These are phyloP conservation scores for Aquilaria sinensis DNA, from an alignment of 345 rosid species.

Conservation along the genomic window DNA sequence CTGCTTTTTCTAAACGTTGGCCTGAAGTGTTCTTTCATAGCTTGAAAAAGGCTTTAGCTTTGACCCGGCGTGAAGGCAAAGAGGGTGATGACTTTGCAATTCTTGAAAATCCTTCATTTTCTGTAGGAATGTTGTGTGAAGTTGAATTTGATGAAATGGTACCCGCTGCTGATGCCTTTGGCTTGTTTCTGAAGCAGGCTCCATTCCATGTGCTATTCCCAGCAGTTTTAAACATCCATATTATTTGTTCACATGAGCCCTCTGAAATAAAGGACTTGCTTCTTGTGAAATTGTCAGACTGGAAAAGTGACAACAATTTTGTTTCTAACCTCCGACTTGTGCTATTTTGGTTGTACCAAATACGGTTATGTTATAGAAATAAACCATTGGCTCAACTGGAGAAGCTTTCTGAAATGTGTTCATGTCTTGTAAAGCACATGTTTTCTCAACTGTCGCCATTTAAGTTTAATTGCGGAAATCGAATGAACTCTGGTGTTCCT, in stretches of 20 bases:
- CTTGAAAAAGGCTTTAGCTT: conserved; percentile 36
- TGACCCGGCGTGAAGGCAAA: conserved; percentile 23
- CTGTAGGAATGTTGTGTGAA: conserved; percentile 29
- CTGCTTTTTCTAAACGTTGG: conserved; percentile 42
- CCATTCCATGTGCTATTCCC: conserved; percentile 68
- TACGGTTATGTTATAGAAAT: conserved; percentile 35
- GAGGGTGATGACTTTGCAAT: conserved; percentile 22
- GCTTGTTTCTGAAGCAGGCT: conserved; percentile 48
- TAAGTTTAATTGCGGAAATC: conserved; percentile 24
- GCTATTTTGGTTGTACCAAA: conserved; percentile 63
- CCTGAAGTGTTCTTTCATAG: conserved; percentile 55
- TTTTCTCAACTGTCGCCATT: conserved; percentile 37
- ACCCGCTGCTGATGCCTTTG: conserved; percentile 44
- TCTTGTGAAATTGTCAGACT: conserved; percentile 45
- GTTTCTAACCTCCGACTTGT: conserved; percentile 44
- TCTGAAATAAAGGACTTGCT: conserved; percentile 48
- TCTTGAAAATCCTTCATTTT: conserved; percentile 15
- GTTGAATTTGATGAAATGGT: conserved; percentile 25
- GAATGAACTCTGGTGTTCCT: conserved; percentile 15
- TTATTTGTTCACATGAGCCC: conserved; percentile 25
- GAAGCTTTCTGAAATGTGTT: conserved; percentile 55
- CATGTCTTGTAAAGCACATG: conserved; percentile 45
- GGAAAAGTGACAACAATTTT: conserved; percentile 25
- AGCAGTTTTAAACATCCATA: conserved; percentile 29
- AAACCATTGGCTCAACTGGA: conserved; percentile 35